Conservation (phyloP, 768 basidiomycete species). For the Mycena maculata region DNA sequence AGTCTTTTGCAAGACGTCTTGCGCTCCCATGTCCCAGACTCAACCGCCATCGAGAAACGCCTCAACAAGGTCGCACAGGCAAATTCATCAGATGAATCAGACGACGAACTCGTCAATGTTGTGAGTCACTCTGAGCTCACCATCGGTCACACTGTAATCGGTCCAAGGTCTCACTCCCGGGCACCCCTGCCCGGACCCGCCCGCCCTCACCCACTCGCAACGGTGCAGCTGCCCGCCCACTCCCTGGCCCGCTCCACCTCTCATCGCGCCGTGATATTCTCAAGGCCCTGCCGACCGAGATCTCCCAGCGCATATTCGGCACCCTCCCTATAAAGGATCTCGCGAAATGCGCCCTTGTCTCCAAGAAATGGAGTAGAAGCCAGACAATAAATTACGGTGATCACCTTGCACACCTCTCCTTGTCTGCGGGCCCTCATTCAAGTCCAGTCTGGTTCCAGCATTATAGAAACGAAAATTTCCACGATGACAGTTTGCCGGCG, state of each 20-base stretch:
- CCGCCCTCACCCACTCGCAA: slow-evolving; percentile 64
- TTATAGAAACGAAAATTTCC: slow-evolving; percentile 88
- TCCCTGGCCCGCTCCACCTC: slow-evolving; percentile 61
- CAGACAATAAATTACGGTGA: slow-evolving; percentile 92
- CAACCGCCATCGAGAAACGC: slow-evolving; percentile 46
- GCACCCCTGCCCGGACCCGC: slow-evolving; percentile 74
- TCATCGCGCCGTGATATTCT: slow-evolving; percentile 67
- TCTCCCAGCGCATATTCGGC: slow-evolving; percentile 83
- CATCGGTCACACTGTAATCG: slow-evolving; percentile 13
- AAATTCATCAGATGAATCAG: slow-evolving; percentile 60
- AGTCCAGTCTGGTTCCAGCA: slow-evolving; percentile 91
- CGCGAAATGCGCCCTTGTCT: slow-evolving; percentile 82
- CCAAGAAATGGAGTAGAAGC: slow-evolving; percentile 87
- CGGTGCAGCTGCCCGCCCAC: slow-evolving; percentile 59
- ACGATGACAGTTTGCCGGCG: slow-evolving; percentile 79
- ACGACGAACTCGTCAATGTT: slow-evolving; percentile 78
- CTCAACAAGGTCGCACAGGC: slow-evolving; percentile 45
- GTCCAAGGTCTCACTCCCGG: slow-evolving; percentile 72
- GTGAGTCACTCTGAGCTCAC: slow-evolving; percentile 53
- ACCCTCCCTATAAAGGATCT: slow-evolving; percentile 72
- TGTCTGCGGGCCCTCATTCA: too few relatives aligned
- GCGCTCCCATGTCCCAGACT: slow-evolving; percentile 60
- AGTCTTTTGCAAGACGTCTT: slow-evolving; percentile 81
- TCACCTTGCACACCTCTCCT: slow-evolving; percentile 3
- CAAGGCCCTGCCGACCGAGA: slow-evolving; percentile 79